Conservation (phyloP, 2,329 filamentous ascomycete genomes). For the Simplicillium sp. region DNA sequence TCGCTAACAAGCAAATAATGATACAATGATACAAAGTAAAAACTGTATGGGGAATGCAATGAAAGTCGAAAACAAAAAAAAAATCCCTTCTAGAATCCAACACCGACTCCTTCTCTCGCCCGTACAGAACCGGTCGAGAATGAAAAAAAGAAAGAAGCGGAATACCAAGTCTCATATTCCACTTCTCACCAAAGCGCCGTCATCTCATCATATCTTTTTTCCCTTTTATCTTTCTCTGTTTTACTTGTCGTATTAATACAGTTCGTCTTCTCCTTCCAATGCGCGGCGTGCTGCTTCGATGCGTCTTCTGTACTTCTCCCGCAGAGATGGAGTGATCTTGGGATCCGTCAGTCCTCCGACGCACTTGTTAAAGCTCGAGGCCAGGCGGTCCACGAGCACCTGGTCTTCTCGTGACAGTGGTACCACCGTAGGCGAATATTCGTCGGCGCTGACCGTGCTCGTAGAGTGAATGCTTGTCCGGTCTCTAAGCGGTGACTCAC, state of each 20-base stretch:
- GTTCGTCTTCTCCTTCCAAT: slow-evolving; percentile 57
- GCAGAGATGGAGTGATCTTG: slow-evolving; percentile 45
- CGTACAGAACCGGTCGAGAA: too few relatives aligned
- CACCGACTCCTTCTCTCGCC: too few relatives aligned
- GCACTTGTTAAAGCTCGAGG: slow-evolving; percentile 50
- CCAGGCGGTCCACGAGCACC: slow-evolving; percentile 47
- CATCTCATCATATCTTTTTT: too few relatives aligned
- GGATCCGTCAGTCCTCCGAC: slow-evolving; percentile 49
- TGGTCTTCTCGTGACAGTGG: slow-evolving; percentile 46
- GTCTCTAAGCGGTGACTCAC: slow-evolving; percentile 1
- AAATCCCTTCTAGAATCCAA: too few relatives aligned
- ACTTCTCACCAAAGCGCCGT: too few relatives aligned
- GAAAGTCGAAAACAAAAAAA: too few relatives aligned
- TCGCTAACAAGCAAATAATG: too few relatives aligned
- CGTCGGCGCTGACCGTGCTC: slow-evolving; percentile 2
- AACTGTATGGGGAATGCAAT: too few relatives aligned
- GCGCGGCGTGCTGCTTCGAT: slow-evolving; percentile 67
- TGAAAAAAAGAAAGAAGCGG: too few relatives aligned
- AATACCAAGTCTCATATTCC: too few relatives aligned
- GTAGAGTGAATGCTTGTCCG: not conserved
- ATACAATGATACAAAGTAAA: too few relatives aligned
- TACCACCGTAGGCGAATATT: slow-evolving; percentile 30
- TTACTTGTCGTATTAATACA: slow-evolving; percentile 1
- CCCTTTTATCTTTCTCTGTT: too few relatives aligned
- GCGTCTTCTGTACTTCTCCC: slow-evolving; percentile 54